Conservation (phyloP, 495 filamentous ascomycete species). For the Penicillium longicatenatum region DNA sequence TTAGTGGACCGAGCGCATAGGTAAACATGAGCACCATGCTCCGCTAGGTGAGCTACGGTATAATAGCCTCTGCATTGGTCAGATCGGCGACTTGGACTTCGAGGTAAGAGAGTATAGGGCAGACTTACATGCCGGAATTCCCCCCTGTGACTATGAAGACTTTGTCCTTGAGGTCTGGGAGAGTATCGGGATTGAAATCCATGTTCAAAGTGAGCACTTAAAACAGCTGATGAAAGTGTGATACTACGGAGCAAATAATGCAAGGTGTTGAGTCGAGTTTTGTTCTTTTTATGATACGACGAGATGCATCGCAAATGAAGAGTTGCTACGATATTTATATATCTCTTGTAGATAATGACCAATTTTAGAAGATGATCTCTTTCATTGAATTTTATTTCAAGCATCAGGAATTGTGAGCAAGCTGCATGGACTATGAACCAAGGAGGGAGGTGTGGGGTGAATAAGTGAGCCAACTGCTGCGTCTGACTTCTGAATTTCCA, state of each 20-base stretch:
- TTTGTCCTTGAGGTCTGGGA: slow-evolving; percentile 18
- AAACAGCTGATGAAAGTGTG: slow-evolving; percentile 7
- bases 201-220: slow-evolving; percentile 29
- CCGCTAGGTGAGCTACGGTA: slow-evolving; percentile 39
- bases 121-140: slow-evolving; percentile 39
- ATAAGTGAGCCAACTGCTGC: no score
- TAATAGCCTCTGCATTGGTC: slow-evolving; percentile 28
- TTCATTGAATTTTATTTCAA: slow-evolving; percentile 17
- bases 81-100: neutral
- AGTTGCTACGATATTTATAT: slow-evolving; percentile 31
- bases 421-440: slow-evolving; percentile 21
- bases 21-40: slow-evolving; percentile 45
- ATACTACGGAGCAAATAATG: neutral
- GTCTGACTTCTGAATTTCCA: no score
- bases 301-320: neutral
- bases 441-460: no score
- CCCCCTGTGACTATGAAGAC: slow-evolving; percentile 24
- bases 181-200: slow-evolving; percentile 44
- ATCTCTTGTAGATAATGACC: no score
- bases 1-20: slow-evolving; percentile 37
- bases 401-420: slow-evolving; percentile 29
- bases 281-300: slow-evolving; percentile 14
- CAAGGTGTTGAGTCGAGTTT: slow-evolving; percentile 2
- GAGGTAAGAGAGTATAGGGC: neutral
- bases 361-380: no score